Conservation (phyloP, 306 rosid genomes). For the Canavalia gladiata region DNA sequence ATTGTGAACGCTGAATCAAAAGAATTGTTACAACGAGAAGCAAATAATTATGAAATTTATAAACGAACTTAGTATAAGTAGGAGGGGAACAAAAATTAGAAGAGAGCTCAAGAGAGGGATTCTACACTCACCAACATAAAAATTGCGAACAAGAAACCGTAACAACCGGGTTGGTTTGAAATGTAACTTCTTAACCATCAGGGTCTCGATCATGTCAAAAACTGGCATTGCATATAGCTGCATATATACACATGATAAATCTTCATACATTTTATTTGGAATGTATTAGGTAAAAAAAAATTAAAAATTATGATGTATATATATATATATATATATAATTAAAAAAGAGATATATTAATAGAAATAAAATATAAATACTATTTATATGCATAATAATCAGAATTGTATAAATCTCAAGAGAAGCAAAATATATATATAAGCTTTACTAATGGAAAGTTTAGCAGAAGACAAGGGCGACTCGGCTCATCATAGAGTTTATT, state of each 20-base stretch:
- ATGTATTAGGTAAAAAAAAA: too few species aligned
- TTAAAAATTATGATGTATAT: too few species aligned
- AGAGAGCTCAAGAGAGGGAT: background rate
- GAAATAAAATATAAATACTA: too few species aligned
- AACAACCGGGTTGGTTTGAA: constrained; percentile 62
- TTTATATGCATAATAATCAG: too few species aligned
- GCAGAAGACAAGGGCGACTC: too few species aligned
- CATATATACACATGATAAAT: background rate
- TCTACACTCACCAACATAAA: constrained; percentile 73
- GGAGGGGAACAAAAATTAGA: background rate
- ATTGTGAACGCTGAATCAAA: constrained; percentile 70
- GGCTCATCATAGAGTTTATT: too few species aligned
- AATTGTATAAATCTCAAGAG: too few species aligned
- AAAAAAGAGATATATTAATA: too few species aligned
- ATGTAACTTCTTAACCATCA: constrained; percentile 61
- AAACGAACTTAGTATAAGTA: background rate
- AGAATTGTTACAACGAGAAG: background rate
- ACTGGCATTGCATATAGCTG: constrained; percentile 90
- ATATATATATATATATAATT: too few species aligned
- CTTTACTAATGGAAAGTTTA: too few species aligned
- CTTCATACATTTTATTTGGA: too few species aligned
- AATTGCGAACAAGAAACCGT: constrained; percentile 59
- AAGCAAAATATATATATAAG: too few species aligned
- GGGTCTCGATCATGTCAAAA: constrained; percentile 82
- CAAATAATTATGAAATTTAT: background rate